Percentiles rank a stretch among this genome's conserved stretches.
These are phyloP conservation scores for Citrus trifoliata DNA, from an alignment of 345 rosid genomes.

Conservation along the genomic window DNA sequence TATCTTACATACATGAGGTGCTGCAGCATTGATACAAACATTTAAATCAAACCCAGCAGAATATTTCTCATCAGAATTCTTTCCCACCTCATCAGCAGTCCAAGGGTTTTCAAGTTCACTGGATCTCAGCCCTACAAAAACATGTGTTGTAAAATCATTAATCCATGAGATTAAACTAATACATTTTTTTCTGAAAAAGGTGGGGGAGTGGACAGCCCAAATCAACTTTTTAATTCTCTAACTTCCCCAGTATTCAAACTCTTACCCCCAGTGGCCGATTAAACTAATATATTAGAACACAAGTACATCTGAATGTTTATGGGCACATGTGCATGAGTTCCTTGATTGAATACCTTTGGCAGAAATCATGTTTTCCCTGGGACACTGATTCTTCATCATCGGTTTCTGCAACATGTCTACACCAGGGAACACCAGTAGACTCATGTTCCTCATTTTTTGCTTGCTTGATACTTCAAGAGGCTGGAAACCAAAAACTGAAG, in stretches of 20 bases:
- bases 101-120: conserved; percentile 22
- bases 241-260: too few relatives aligned
- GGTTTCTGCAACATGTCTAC: conserved; percentile 84
- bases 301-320: neutral
- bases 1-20: conserved; percentile 12
- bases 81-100: conserved; percentile 12
- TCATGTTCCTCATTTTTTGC: conserved; percentile 54
- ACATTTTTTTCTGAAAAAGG: too few relatives aligned
- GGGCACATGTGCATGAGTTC: neutral
- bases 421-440: conserved; percentile 82
- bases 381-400: conserved; percentile 28
- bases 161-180: neutral
- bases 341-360: conserved; percentile 35
- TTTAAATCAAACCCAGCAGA: conserved; percentile 26
- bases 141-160: neutral
- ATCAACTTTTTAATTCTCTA: too few relatives aligned
- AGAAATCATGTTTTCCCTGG: conserved; percentile 19
- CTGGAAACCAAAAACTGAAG: conserved; percentile 75
- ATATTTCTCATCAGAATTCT: conserved; percentile 15
- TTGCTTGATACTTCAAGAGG: conserved; percentile 44
- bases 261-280: too few relatives aligned
- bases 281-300: neutral
- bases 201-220: too few relatives aligned
- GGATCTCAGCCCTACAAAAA: conserved; percentile 27
- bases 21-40: conserved; percentile 15